phyloP scores from a whole-genome alignment of 2,329 filamentous ascomycete species.

The Talaromyces sp. region DNA sequence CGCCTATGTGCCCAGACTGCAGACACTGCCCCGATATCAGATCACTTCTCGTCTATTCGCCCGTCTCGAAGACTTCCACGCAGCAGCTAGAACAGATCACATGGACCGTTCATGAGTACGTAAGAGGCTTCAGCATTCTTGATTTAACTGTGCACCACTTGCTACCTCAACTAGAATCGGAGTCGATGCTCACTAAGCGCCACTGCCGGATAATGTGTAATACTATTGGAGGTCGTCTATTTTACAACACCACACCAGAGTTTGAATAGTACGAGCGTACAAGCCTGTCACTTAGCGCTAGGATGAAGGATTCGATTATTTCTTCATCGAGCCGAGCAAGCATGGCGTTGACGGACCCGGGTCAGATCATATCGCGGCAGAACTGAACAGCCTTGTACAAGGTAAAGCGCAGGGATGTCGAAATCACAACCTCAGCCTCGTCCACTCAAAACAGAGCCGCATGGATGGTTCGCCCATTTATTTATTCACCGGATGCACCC shows the following conservation, averaged over 20 bases:
- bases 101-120: neutral
- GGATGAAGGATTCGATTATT: neutral
- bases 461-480: neutral
- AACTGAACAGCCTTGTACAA: neutral
- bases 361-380: neutral
- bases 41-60: neutral
- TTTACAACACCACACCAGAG: neutral
- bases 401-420: neutral
- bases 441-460: neutral
- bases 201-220: neutral
- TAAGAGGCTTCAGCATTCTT: neutral
- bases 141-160: neutral
- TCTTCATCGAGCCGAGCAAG: neutral
- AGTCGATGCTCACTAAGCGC: neutral
- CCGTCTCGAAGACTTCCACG: neutral
- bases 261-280: neutral
- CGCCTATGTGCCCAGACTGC: neutral
- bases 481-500: neutral
- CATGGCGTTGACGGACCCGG: neutral
- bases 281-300: no score
- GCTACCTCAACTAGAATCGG: neutral
- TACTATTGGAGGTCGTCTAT: neutral
- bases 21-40: slow-evolving; percentile 4
- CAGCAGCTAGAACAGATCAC: neutral
- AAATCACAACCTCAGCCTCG: neutral